A percentile compares a stretch with the other conserved stretches of the same genome.
Evolutionary conservation across 225 moss, liverwort and hornwort species (phyloP).

Genomic region (Takakia lepidozioides): DNA sequence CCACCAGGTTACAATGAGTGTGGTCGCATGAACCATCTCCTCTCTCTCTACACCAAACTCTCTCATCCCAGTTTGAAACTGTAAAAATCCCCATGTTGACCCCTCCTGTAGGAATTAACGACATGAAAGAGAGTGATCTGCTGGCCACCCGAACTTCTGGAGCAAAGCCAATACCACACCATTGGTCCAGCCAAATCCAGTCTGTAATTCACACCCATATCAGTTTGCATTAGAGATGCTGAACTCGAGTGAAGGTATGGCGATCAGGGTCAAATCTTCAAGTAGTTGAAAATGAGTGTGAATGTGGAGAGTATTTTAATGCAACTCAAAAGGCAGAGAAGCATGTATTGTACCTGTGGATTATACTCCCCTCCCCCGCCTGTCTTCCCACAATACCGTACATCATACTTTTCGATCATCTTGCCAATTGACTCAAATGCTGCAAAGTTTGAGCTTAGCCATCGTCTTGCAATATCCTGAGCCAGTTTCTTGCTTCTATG

Average conservation of each 20-base stretch:
- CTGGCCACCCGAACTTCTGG: constrained; percentile 47
- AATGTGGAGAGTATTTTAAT: too few relatives aligned
- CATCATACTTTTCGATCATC: constrained; percentile 89
- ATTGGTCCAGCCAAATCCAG: constrained; percentile 55
- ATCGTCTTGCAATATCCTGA: constrained; percentile 35
- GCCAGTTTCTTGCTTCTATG: constrained; percentile 36
- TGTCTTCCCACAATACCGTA: constrained; percentile 35
- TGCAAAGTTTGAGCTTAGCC: constrained; percentile 59
- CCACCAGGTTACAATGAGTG: too few relatives aligned
- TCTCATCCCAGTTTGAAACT: too few relatives aligned
- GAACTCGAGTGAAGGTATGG: too few relatives aligned
- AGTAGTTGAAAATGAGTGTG: too few relatives aligned
- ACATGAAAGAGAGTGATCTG: too few relatives aligned
- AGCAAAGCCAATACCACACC: constrained; percentile 28
- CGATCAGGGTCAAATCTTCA: too few relatives aligned
- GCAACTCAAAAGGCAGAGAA: too few relatives aligned
- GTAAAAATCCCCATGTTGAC: too few relatives aligned
- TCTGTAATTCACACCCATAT: constrained; percentile 15
- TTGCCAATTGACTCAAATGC: constrained; percentile 43
- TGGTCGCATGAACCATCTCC: too few relatives aligned
- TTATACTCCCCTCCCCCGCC: constrained; percentile 77
- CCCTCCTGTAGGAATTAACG: too few relatives aligned
- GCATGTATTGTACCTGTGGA: constrained; percentile 34
- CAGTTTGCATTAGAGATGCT: background rate
- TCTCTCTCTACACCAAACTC: too few relatives aligned